phyloP scores from a whole-genome alignment of 2,329 filamentous ascomycete species.

The Pseudogymnoascus pannorum region DNA sequence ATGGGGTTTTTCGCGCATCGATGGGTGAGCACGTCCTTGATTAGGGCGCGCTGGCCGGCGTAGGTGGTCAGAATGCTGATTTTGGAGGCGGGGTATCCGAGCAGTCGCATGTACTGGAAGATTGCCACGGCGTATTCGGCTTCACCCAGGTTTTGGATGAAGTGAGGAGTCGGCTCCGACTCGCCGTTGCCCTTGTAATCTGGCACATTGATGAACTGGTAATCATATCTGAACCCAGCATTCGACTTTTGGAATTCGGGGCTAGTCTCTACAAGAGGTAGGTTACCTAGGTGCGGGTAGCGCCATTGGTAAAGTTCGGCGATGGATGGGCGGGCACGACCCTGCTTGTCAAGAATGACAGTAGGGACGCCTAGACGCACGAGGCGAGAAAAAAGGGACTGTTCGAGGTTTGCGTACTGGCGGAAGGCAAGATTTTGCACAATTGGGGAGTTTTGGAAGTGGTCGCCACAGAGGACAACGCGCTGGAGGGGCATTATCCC shows the following conservation, averaged over 20 bases:
- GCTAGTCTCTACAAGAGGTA: slow-evolving; percentile 63
- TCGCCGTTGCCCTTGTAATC: slow-evolving; percentile 91
- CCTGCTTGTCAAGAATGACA: slow-evolving; percentile 86
- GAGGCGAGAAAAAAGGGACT: slow-evolving; percentile 87
- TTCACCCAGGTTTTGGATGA: slow-evolving; percentile 92
- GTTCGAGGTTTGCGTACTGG: slow-evolving; percentile 91
- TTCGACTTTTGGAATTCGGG: slow-evolving; percentile 76
- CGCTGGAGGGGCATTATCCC: slow-evolving; percentile 73
- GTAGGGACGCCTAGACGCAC: slow-evolving; percentile 88
- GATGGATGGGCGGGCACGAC: slow-evolving; percentile 78
- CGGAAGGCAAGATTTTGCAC: slow-evolving; percentile 92
- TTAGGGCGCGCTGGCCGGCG: slow-evolving; percentile 81
- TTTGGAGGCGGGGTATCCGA: slow-evolving; percentile 68
- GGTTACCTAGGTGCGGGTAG: slow-evolving; percentile 71
- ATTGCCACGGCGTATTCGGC: slow-evolving; percentile 95
- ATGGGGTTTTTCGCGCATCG: slow-evolving; percentile 75
- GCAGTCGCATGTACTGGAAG: slow-evolving; percentile 93
- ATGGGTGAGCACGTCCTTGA: slow-evolving; percentile 77
- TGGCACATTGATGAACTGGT: slow-evolving; percentile 92
- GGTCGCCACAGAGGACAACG: slow-evolving; percentile 88
- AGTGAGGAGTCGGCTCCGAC: slow-evolving; percentile 83
- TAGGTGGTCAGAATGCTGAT: slow-evolving; percentile 93
- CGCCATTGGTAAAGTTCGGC: slow-evolving; percentile 91
- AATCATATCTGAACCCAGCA: slow-evolving; percentile 86
- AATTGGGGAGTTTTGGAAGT: slow-evolving; percentile 92